Base-by-base conservation (phyloP, 257 asterid species). In the Solanum medicagineum region DNA sequence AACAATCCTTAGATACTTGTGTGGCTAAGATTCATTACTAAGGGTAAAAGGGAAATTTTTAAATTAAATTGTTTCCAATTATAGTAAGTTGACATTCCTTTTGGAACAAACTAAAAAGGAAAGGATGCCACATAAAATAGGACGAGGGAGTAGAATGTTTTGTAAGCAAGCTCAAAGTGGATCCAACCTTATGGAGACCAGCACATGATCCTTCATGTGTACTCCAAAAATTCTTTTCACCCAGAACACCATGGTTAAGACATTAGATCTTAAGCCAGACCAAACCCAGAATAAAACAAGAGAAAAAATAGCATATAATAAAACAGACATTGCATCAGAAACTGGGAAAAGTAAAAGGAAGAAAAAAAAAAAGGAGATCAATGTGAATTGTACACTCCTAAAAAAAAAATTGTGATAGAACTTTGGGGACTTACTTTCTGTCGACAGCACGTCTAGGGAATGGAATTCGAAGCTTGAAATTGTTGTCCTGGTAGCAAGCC, bases 391-490 rank as follows among this genome's bases (percentile, higher is more conserved):
- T 51, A 15, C 15, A 51, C 62, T 51, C 63, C 69, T 56, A n/a
- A n/a, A 22, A 74, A 22, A 66, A 74, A 44, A 55, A 10, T 70
- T 36, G 70, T 66, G 51, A 17, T 49, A 60, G 62, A 59, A 69
- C 86, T 29, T 47, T 70, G 62, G 20, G 59, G 17, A 90, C 99
- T 93, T 92, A 96, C 99, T 93, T 96, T 85, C 99, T 91, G 63
- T 93, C 95, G 26, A 89, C 88, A 51, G 99, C 99, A 54, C 90
- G 95, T 87, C 98, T 93, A 68, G 97, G 68, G 84, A 93, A 96
- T 73, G 99, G 98, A 85, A 96, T 92, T 59, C 99, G 98, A 81
- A 96, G 96, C 93, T 96, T 96, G 88, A 93, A 93, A 68, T 85
- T 90, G 86, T 85, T 89, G 87, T 97, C 98, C 84, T 92, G 90